phyloP scores from a whole-genome alignment of 306 rosid genomes.

The Morella rubra region DNA sequence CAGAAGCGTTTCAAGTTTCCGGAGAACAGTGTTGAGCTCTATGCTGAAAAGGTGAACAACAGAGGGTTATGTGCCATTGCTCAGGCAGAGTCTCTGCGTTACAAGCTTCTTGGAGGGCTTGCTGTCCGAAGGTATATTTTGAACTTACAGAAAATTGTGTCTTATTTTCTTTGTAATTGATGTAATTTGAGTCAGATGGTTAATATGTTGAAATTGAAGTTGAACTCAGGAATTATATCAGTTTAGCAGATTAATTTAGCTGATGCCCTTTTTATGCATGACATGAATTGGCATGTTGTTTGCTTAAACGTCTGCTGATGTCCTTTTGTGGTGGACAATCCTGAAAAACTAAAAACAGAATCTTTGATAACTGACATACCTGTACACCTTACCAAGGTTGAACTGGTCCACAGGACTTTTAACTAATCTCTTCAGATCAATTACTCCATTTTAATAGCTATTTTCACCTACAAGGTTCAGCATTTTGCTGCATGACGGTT shows the following conservation, averaged over 20 bases:
- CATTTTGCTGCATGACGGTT: neutral
- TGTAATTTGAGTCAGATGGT: neutral
- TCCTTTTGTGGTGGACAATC: neutral
- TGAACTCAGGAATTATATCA: neutral
- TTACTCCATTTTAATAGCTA: neutral
- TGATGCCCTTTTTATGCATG: too few relatives aligned
- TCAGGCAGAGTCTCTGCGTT: conserved; percentile 77
- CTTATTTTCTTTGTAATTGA: neutral
- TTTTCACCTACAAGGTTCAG: neutral
- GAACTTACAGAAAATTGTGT: neutral
- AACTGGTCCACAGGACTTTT: neutral
- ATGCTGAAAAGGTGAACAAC: conserved; percentile 82
- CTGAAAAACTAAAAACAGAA: neutral
- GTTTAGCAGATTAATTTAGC: neutral
- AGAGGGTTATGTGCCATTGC: conserved; percentile 82
- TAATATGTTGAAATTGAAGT: neutral
- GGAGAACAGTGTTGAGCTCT: conserved; percentile 71
- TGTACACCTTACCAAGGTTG: neutral
- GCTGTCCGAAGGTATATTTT: conserved; percentile 65
- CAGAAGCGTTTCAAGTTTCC: conserved; percentile 86
- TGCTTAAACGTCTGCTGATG: neutral
- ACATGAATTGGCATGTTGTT: neutral
- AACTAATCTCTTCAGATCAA: neutral
- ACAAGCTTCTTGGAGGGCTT: conserved; percentile 88
- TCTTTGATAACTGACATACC: neutral